Conservation (phyloP, 225 moss, liverwort and hornwort genomes). For the Neckera pumila region DNA sequence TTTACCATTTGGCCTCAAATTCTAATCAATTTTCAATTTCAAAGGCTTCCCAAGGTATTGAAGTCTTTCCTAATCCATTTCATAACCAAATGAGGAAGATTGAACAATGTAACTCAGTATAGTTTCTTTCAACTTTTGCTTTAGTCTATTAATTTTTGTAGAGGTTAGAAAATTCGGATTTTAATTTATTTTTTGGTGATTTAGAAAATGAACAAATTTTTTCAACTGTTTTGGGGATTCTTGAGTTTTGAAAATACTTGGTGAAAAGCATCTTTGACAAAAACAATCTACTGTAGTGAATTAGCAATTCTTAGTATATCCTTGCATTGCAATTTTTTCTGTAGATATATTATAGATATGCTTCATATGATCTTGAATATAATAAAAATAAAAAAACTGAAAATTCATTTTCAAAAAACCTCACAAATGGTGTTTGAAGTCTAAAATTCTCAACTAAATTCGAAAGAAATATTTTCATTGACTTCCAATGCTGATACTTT, state of each 20-base stretch:
- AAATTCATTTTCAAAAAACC: not conserved
- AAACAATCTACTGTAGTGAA: not conserved
- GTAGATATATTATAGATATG: not conserved
- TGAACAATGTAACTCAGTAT: not conserved
- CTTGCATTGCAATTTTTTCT: no score
- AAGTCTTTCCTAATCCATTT: not conserved
- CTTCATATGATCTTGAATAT: not conserved
- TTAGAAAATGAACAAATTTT: not conserved
- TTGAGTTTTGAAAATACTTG: not conserved
- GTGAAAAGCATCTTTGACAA: not conserved
- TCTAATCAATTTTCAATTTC: not conserved
- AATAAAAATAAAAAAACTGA: not conserved
- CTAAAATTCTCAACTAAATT: no score
- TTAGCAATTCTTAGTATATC: not conserved
- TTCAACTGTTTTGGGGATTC: not conserved
- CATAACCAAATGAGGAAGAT: not conserved
- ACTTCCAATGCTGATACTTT: not conserved
- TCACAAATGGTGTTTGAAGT: accelerated
- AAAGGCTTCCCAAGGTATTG: not conserved
- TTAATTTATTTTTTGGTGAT: not conserved
- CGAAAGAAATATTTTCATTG: not conserved
- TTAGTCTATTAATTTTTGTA: not conserved
- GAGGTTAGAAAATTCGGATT: not conserved
- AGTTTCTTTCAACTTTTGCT: not conserved
- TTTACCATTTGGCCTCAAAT: no score